Evolutionary conservation across 2,329 filamentous ascomycete genomes (phyloP).

Genomic region (Metarhizium robertsii): DNA sequence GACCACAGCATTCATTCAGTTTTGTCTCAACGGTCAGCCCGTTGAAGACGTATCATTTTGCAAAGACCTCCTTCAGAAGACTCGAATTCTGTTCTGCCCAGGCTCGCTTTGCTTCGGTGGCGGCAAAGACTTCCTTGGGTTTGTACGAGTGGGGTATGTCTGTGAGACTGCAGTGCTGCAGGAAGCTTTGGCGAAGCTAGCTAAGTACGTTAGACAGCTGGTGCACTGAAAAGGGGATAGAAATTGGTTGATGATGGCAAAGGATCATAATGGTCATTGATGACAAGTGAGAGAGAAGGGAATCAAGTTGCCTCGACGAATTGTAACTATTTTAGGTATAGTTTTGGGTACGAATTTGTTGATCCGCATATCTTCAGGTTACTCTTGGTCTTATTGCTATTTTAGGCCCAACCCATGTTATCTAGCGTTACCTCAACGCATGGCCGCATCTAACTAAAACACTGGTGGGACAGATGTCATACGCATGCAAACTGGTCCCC

Average conservation of each 20-base stretch:
- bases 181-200: constrained; percentile 48
- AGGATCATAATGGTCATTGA: neutral
- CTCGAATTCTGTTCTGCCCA: constrained; percentile 65
- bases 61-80: constrained; percentile 54
- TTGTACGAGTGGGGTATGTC: constrained; percentile 69
- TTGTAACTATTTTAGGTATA: neutral
- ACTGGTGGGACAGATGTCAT: too few relatives aligned
- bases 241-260: neutral
- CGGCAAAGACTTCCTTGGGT: constrained; percentile 58
- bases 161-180: constrained; percentile 31
- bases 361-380: too few relatives aligned
- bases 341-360: too few relatives aligned
- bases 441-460: too few relatives aligned
- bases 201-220: constrained; percentile 25
- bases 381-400: too few relatives aligned
- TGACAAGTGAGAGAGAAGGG: too few relatives aligned
- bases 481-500: too few relatives aligned
- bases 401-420: too few relatives aligned
- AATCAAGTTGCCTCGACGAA: too few relatives aligned
- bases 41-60: constrained; percentile 70
- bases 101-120: constrained; percentile 65
- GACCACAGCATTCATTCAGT: constrained; percentile 62
- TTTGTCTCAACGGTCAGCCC: constrained; percentile 48
- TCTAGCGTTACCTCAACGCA: too few relatives aligned
- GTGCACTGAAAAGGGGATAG: neutral